A percentile compares a stretch with the other conserved stretches of the same genome.
Conservation (phyloP, 2,329 filamentous ascomycete species). For the Penicillium nordicum region DNA sequence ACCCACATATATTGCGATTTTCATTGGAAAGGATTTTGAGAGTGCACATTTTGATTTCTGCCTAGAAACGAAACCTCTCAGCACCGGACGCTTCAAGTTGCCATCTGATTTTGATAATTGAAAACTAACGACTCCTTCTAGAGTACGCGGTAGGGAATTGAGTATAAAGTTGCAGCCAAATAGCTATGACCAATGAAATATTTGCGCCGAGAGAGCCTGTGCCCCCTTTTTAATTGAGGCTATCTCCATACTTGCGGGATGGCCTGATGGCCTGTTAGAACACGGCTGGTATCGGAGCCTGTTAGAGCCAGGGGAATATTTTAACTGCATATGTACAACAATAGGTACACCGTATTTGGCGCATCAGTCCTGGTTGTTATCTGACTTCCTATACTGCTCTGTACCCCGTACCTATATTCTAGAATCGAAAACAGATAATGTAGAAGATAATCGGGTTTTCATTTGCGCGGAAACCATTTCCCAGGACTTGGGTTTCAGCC, state of each 20-base stretch:
- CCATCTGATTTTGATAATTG: background rate
- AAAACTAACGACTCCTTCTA: background rate
- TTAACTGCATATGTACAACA: background rate
- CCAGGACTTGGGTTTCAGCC: background rate
- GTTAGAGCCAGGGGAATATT: background rate
- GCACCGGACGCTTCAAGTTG: constrained; percentile 21
- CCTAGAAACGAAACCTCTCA: constrained; percentile 10
- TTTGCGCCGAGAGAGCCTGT: background rate
- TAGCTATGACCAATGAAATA: background rate
- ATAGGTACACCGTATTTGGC: background rate
- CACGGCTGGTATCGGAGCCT: background rate
- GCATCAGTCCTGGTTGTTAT: background rate
- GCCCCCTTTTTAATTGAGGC: background rate
- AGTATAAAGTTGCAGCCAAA: background rate
- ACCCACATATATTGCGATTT: background rate
- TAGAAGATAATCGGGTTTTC: background rate
- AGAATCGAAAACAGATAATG: background rate
- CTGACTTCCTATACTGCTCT: background rate
- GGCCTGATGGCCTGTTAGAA: constrained; percentile 5
- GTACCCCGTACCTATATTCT: background rate
- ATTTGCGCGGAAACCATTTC: background rate
- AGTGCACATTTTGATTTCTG: background rate
- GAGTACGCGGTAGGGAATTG: background rate
- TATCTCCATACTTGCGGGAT: constrained; percentile 7
- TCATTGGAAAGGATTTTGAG: background rate